Percentiles rank a stretch among this genome's conserved stretches.
These are phyloP conservation scores for Aureobasidium zeae DNA, from an alignment of 2,329 filamentous ascomycete genomes.

Conservation along the genomic window DNA sequence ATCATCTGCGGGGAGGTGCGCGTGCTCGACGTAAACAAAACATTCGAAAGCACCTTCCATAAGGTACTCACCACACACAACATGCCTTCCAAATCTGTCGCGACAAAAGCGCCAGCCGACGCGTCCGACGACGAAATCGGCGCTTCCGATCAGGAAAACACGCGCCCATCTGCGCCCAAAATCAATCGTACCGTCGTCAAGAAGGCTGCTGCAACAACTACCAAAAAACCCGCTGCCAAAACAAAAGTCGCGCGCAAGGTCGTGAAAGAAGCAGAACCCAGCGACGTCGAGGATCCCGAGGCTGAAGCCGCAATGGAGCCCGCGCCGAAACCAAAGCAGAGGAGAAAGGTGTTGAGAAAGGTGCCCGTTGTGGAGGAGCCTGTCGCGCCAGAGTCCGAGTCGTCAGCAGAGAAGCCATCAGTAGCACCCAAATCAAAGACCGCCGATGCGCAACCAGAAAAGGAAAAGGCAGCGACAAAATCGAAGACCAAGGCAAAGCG, in stretches of 20 bases:
- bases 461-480: constrained; percentile 8
- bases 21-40: constrained; percentile 11
- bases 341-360: constrained; percentile 18
- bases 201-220: constrained; percentile 23
- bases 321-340: constrained; percentile 22
- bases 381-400: background rate
- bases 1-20: constrained; percentile 2
- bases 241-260: constrained; percentile 32
- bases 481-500: constrained; percentile 21
- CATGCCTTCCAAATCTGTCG: constrained; percentile 15
- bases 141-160: constrained; percentile 9
- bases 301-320: constrained; percentile 29
- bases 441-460: constrained; percentile 7
- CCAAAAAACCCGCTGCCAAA: constrained; percentile 30
- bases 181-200: constrained; percentile 20
- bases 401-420: background rate
- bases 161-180: constrained; percentile 1
- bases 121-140: constrained; percentile 14
- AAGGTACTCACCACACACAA: background rate
- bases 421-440: constrained; percentile 21
- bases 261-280: constrained; percentile 35
- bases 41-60: constrained; percentile 5
- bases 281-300: constrained; percentile 33
- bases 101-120: constrained; percentile 4
- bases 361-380: constrained; percentile 17